Evolutionary conservation across 2,329 filamentous ascomycete genomes (phyloP).

Genomic region (Aspergillus amoenus): DNA sequence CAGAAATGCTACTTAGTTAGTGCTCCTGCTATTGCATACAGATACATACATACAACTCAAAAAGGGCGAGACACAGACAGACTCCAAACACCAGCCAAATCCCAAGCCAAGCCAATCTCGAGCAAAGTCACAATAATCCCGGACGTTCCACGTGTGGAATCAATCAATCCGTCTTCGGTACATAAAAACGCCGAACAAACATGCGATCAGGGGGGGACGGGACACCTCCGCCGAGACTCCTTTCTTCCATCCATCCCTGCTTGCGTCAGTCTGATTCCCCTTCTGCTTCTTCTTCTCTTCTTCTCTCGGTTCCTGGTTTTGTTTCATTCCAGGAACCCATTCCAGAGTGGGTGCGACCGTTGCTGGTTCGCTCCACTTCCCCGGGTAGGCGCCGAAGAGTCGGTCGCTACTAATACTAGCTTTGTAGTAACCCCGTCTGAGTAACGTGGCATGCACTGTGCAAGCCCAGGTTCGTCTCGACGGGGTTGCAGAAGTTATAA

Average conservation of each 20-base stretch:
- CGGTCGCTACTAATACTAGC: too few species aligned
- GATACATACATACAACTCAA: background rate
- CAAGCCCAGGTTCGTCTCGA: too few species aligned
- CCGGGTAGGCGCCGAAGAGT: background rate
- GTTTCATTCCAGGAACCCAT: too few species aligned
- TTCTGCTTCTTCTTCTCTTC: background rate
- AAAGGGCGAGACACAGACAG: background rate
- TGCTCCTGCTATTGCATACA: background rate
- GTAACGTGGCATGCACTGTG: background rate
- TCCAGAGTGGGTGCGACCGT: too few species aligned
- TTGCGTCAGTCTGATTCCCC: background rate
- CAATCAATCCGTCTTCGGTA: conserved; percentile 9
- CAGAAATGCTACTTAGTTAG: background rate
- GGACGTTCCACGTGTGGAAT: conserved; percentile 14
- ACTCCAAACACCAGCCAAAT: conserved; percentile 3
- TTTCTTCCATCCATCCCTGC: background rate
- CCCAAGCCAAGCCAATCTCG: background rate
- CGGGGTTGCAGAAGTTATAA: background rate
- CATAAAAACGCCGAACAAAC: conserved; percentile 10
- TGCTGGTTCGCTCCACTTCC: too few species aligned
- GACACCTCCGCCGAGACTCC: background rate
- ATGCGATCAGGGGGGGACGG: conserved; percentile 1
- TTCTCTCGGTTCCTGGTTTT: too few species aligned
- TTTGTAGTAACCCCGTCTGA: background rate
- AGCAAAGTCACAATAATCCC: background rate